Conservation (phyloP, 345 rosid genomes). For the Lepidium africanum region DNA sequence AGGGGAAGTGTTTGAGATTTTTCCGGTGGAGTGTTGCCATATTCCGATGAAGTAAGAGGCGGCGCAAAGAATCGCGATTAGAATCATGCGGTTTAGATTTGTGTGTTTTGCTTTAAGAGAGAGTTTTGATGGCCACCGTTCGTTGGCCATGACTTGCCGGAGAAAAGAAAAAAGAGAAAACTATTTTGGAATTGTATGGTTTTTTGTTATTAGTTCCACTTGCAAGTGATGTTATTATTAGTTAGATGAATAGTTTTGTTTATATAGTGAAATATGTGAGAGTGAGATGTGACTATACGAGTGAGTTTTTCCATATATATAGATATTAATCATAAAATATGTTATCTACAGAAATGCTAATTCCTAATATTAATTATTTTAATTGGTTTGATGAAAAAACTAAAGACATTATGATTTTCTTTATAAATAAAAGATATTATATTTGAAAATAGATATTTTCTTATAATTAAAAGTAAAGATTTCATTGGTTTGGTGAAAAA, state of each 20-base stretch:
- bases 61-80: constrained; percentile 40
- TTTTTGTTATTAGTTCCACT: background rate
- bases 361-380: too few species aligned
- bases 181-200: background rate
- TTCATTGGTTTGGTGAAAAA: too few species aligned
- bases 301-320: background rate
- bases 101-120: constrained; percentile 29
- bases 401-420: too few species aligned
- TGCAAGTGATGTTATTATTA: background rate
- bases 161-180: background rate
- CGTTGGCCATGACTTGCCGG: constrained; percentile 22
- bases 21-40: constrained; percentile 37
- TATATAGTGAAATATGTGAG: background rate
- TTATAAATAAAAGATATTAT: too few species aligned
- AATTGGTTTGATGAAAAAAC: too few species aligned
- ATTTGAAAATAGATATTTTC: too few species aligned
- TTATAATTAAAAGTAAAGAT: too few species aligned
- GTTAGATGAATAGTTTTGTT: background rate
- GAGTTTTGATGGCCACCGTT: constrained; percentile 13
- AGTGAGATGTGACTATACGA: background rate
- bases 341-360: too few species aligned
- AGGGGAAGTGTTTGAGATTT: constrained; percentile 1
- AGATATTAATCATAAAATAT: too few species aligned
- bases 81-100: constrained; percentile 35
- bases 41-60: constrained; percentile 45